Evolutionary conservation across 768 basidiomycete genomes (phyloP).

Genomic region (Tylopilus sp.): DNA sequence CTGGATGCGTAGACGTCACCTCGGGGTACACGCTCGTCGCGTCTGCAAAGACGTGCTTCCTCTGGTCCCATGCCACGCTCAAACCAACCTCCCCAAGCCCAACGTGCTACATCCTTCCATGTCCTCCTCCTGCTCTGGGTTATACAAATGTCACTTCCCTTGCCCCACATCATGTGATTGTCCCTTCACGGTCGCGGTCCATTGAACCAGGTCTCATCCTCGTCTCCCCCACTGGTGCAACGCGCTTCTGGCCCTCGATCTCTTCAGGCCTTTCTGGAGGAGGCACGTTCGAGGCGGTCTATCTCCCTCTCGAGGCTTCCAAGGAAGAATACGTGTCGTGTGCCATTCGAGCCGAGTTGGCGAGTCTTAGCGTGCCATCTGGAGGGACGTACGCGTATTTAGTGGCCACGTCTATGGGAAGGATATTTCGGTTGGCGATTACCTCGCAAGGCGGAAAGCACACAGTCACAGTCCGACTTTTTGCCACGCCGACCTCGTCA

Average conservation of each 20-base stretch:
- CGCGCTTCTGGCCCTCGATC: constrained; percentile 88
- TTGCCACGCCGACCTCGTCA: constrained; percentile 48
- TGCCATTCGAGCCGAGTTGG: constrained; percentile 62
- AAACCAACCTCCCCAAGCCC: constrained; percentile 54
- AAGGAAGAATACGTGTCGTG: constrained; percentile 63
- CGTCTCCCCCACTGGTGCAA: constrained; percentile 62
- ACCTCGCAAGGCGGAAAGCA: constrained; percentile 69
- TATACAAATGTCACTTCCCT: constrained; percentile 49
- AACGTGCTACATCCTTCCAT: constrained; percentile 81
- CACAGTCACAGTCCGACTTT: constrained; percentile 54
- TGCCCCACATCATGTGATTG: constrained; percentile 48
- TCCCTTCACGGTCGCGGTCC: constrained; percentile 52
- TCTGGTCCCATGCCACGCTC: constrained; percentile 78
- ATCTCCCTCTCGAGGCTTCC: constrained; percentile 42
- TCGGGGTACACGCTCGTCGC: constrained; percentile 75
- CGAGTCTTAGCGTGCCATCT: constrained; percentile 22
- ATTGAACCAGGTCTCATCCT: constrained; percentile 84
- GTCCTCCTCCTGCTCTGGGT: constrained; percentile 47
- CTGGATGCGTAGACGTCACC: constrained; percentile 64
- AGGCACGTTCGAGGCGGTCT: constrained; percentile 49
- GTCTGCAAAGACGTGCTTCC: constrained; percentile 72
- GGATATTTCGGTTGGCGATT: constrained; percentile 59
- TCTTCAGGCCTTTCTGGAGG: constrained; percentile 81
- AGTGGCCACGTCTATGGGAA: constrained; percentile 64
- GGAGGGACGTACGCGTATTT: constrained; percentile 40